A percentile compares a stretch with the other conserved stretches of the same genome.
phyloP scores from a whole-genome alignment of 768 basidiomycete species.

The Mrakia frigida region DNA sequence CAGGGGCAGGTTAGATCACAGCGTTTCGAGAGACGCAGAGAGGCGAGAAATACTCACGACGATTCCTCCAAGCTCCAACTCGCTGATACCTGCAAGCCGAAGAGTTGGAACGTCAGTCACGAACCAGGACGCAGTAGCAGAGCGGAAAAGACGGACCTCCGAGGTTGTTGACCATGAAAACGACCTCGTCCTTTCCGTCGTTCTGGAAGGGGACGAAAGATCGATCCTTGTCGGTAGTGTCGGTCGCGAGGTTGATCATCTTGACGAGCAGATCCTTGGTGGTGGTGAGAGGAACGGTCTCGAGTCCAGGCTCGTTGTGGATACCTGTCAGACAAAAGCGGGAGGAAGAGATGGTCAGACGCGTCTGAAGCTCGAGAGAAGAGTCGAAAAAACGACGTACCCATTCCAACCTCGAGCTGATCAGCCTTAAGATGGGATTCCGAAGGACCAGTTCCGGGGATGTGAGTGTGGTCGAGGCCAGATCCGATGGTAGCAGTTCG shows the following conservation, averaged over 20 bases:
- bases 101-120: too few relatives aligned
- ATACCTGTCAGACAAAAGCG: slow-evolving; percentile 35
- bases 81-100: slow-evolving; percentile 33
- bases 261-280: slow-evolving; percentile 43
- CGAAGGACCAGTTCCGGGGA: slow-evolving; percentile 44
- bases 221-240: slow-evolving; percentile 45
- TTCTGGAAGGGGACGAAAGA: slow-evolving; percentile 46
- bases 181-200: slow-evolving; percentile 42
- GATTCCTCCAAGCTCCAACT: slow-evolving; percentile 43
- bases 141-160: slow-evolving; percentile 27
- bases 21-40: slow-evolving; percentile 42
- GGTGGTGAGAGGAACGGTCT: slow-evolving; percentile 39
- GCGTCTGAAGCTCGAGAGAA: neutral
- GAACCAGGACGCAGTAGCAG: too few relatives aligned
- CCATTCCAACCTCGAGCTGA: slow-evolving; percentile 43
- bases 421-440: slow-evolving; percentile 43
- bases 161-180: slow-evolving; percentile 48
- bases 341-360: neutral
- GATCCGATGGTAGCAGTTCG: slow-evolving; percentile 45
- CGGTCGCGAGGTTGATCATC: slow-evolving; percentile 43
- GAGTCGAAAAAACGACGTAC: neutral
- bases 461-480: slow-evolving; percentile 47
- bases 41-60: slow-evolving; percentile 37
- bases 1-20: slow-evolving; percentile 37
- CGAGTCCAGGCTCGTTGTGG: slow-evolving; percentile 49